Conservation (phyloP, 495 filamentous ascomycete species). For the Aspergillus conjunctus region DNA sequence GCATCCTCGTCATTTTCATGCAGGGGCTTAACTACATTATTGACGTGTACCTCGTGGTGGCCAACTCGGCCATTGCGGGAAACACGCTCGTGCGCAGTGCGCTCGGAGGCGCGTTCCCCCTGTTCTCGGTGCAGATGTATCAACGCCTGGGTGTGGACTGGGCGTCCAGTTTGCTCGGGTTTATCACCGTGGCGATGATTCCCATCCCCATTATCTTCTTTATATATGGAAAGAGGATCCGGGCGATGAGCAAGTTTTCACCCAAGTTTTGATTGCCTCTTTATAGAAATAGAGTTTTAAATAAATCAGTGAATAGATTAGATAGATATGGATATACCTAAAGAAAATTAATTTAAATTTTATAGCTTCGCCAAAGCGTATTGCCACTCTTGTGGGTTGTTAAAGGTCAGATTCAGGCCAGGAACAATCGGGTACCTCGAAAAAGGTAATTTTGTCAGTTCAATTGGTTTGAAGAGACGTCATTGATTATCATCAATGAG, state of each 20-base stretch:
- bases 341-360: too few species aligned
- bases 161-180: constrained; percentile 66
- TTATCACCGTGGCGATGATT: constrained; percentile 63
- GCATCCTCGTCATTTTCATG: constrained; percentile 60
- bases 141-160: constrained; percentile 63
- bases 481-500: too few species aligned
- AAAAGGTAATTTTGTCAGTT: too few species aligned
- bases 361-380: too few species aligned
- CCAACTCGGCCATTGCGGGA: constrained; percentile 64
- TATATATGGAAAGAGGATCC: constrained; percentile 65
- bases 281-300: not conserved
- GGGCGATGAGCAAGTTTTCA: constrained; percentile 51
- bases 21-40: constrained; percentile 65
- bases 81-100: constrained; percentile 67
- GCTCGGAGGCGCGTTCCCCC: constrained; percentile 66
- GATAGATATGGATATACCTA: too few species aligned
- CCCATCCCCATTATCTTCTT: constrained; percentile 74
- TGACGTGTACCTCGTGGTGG: constrained; percentile 61
- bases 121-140: constrained; percentile 65
- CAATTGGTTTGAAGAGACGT: too few species aligned
- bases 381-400: too few species aligned
- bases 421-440: too few species aligned
- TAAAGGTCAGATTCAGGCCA: too few species aligned
- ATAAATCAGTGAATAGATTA: too few species aligned
- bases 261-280: constrained; percentile 39